Base-by-base conservation (phyloP, 805 yeast genomes). In the Ogataea minuta region DNA sequence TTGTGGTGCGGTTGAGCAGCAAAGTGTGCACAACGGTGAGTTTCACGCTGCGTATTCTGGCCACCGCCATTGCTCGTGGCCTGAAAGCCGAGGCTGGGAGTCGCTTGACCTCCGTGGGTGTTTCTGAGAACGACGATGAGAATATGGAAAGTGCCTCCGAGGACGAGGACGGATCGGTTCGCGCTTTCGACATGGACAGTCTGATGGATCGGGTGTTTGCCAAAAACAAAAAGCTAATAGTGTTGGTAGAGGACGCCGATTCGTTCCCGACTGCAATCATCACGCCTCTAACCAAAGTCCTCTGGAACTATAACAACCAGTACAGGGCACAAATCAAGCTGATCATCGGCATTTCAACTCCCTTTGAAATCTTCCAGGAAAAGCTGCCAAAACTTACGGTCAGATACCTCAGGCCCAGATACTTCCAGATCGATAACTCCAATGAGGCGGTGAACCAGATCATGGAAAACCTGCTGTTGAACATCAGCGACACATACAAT, bases 1-100 rank as follows among this genome's bases (percentile, higher is more conserved):
- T 59, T 39, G 57, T 56, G 4, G 46, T 63, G 9, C 53, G 66
- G 30, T 46, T 69, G 9, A 59, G 61, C 12, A 62, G 72, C 9
- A 66, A 60, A 32, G 64, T 61, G 41, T 66, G 69, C 25, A 60
- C 64, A 6, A 64, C 59, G 39, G 56, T 67, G 6, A 58, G 66
- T 37, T 52, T 61, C 50, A 56, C 67, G 47, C 41, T 67, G 24
- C 53, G 63, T 45, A 52, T 64, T 1, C 56, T 67, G 56, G 60
- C 61, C 25, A 51, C 58, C 16, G 49, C 59, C 11, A 49, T 62
- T 3, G 11, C 41, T 5, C 34, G 39, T 2, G 26, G 35, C 2
- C 13, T 43, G n/a, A 31, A 27, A 23, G n/a, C 39, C 28, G 35
- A 33, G 15, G 36, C 39, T 7, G 41, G 26, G 4, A 29, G 30